Evolutionary conservation across 2,329 filamentous ascomycete genomes (phyloP).

Genomic region (Ramularia endophylla): DNA sequence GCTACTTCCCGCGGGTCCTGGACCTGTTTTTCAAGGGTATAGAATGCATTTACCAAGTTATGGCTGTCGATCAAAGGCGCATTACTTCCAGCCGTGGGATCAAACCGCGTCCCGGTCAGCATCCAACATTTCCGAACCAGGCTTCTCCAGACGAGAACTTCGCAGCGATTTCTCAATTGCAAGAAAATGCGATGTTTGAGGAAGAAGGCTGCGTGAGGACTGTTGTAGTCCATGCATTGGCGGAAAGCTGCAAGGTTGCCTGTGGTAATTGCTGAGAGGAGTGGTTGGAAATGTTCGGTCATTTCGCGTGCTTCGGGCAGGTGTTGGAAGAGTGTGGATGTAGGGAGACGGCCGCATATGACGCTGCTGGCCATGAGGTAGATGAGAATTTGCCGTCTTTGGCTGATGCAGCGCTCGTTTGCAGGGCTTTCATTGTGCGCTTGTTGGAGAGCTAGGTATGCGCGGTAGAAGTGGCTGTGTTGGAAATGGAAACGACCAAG

Average conservation of each 20-base stretch:
- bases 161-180: conserved; percentile 68
- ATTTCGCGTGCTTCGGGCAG: conserved; percentile 61
- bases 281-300: conserved; percentile 60
- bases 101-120: conserved; percentile 62
- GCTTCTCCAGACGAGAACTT: conserved; percentile 78
- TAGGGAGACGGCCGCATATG: conserved; percentile 78
- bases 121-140: conserved; percentile 73
- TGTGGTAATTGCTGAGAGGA: conserved; percentile 64
- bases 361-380: conserved; percentile 80
- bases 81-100: conserved; percentile 36
- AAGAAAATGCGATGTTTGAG: conserved; percentile 69
- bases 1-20: conserved; percentile 28
- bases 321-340: conserved; percentile 56
- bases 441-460: conserved; percentile 66
- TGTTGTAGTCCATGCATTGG: conserved; percentile 52
- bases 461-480: conserved; percentile 74
- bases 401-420: conserved; percentile 46
- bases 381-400: conserved; percentile 73
- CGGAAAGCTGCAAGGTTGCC: conserved; percentile 74
- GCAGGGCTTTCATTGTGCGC: conserved; percentile 71
- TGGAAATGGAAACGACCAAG: conserved; percentile 85
- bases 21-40: conserved; percentile 56
- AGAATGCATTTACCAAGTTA: conserved; percentile 59
- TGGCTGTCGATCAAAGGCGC: conserved; percentile 70
- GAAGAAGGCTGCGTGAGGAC: conserved; percentile 63